Conservation (phyloP, 2,329 filamentous ascomycete genomes). For the Monosporascus ibericus region DNA sequence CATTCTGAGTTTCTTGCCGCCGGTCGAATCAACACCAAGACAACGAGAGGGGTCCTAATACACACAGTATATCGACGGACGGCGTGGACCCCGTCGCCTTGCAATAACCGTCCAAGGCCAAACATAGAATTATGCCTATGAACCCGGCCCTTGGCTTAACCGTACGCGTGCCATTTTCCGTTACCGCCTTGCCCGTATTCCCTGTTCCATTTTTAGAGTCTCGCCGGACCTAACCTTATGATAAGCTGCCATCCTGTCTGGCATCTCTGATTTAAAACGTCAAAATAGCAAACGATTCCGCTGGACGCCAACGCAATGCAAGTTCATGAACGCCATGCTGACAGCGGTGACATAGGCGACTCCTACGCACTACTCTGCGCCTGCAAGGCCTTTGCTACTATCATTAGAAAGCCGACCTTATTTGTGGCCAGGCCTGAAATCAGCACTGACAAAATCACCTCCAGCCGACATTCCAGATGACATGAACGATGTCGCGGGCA, state of each 20-base stretch:
- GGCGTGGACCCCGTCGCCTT: too few species aligned
- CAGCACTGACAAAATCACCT: conserved; percentile 37
- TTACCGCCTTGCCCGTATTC: neutral
- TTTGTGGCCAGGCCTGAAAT: neutral
- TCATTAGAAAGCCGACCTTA: neutral
- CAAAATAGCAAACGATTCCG: neutral
- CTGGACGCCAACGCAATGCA: neutral
- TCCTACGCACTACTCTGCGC: neutral
- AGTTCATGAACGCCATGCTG: neutral
- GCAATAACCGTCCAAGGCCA: too few species aligned
- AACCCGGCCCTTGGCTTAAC: neutral
- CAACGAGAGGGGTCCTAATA: too few species aligned
- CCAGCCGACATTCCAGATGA: conserved; percentile 68
- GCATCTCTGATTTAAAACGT: neutral
- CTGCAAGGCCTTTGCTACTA: neutral
- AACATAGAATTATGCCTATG: neutral
- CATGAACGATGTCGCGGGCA: conserved; percentile 63
- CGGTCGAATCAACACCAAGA: too few species aligned
- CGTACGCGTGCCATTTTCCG: neutral
- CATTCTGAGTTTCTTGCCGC: too few species aligned
- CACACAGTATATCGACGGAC: too few species aligned
- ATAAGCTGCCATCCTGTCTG: neutral
- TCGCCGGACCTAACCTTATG: neutral
- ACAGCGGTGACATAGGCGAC: neutral
- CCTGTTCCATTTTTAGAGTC: neutral